Base-by-base conservation (phyloP, 352 stramenopile species). In the Plasmopara muralis region DNA sequence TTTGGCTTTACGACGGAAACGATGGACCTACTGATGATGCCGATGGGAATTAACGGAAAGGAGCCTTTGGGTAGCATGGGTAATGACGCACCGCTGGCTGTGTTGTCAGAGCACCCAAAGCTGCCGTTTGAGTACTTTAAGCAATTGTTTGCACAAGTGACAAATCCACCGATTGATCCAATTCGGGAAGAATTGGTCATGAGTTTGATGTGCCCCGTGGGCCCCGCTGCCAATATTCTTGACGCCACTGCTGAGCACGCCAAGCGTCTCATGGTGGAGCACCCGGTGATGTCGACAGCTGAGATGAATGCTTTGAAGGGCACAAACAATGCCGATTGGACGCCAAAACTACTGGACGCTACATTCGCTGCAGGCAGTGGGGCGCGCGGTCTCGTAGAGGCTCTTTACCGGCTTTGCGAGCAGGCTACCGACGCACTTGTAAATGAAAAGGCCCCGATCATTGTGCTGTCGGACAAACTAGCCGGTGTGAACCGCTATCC, bases 111-210 rank as follows among this genome's bases (percentile, higher is more conserved):
- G 62, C 83, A 95, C 35, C 89, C 93, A 33, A 97, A 98, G 55
- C 71, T 89, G 39, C 73, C 95, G 4, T 98, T 96, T 64, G 96
- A 98, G 64, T 98, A 98, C 65, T 98, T 98, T 72, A 98, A 98
- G 75, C 95, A 98, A 71, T 74, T 92, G 4, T 96, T 96, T 51
- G 85, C 77, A 12, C 87, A 98, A 68, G 95, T 98, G 42, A 98
- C 95, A 12, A 98, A 98, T 66, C 95, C 95, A 43, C 95, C 95
- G 5, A 98, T 98, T 66, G 95, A 98, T 68, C 95, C 95, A 14
- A 98, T 98, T 70, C 90, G 93, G 47, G 95, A 98, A 70, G 93
- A 98, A 64, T 83, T 98, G 61, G 93, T 98, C 35, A 98, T 98
- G 93, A 98, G 89, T 74, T 76, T 98, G 14, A 85, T 96, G 34